phyloP scores from a whole-genome alignment of 1,284 basidiomycete species.

The Inonotus hispidus region DNA sequence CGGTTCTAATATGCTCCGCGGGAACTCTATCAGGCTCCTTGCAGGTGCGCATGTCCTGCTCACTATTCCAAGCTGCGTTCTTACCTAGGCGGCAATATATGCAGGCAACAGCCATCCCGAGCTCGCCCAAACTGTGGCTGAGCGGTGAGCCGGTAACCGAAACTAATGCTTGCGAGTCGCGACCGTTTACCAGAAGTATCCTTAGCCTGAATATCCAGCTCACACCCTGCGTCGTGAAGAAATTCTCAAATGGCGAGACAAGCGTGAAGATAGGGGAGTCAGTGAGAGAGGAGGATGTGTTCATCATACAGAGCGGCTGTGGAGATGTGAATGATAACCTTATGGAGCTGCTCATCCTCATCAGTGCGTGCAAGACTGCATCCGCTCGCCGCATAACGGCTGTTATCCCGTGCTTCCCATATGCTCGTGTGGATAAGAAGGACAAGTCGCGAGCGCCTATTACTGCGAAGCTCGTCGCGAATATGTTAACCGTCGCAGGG shows the following conservation, averaged over 20 bases:
- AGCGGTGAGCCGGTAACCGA: constrained; percentile 76
- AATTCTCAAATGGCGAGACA: constrained; percentile 95
- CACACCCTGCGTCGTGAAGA: constrained; percentile 88
- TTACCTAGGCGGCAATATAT: constrained; percentile 1
- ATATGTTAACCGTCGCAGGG: constrained; percentile 94
- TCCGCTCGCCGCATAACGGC: constrained; percentile 96
- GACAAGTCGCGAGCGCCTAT: constrained; percentile 96
- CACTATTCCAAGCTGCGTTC: background rate
- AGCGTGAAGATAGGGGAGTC: constrained; percentile 91
- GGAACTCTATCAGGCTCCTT: constrained; percentile 90
- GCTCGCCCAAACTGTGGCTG: constrained; percentile 90
- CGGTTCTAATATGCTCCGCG: constrained; percentile 65
- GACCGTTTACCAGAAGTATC: constrained; percentile 29
- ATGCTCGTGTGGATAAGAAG: constrained; percentile 97
- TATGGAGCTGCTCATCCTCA: constrained; percentile 89
- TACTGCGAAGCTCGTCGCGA: constrained; percentile 97
- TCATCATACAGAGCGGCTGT: constrained; percentile 88
- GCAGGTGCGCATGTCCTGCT: constrained; percentile 55
- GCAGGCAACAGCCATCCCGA: constrained; percentile 97
- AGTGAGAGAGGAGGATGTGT: constrained; percentile 95
- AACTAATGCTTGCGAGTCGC: constrained; percentile 38
- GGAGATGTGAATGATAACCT: constrained; percentile 79
- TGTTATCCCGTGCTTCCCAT: constrained; percentile 97
- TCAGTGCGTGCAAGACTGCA: constrained; percentile 95
- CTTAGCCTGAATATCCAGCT: constrained; percentile 87